Evolutionary conservation across 192 early-diverging fungal genomes (phyloP), one percentile per base, ranked within the genome.

Genomic region (Coemansia sp.): DNA sequence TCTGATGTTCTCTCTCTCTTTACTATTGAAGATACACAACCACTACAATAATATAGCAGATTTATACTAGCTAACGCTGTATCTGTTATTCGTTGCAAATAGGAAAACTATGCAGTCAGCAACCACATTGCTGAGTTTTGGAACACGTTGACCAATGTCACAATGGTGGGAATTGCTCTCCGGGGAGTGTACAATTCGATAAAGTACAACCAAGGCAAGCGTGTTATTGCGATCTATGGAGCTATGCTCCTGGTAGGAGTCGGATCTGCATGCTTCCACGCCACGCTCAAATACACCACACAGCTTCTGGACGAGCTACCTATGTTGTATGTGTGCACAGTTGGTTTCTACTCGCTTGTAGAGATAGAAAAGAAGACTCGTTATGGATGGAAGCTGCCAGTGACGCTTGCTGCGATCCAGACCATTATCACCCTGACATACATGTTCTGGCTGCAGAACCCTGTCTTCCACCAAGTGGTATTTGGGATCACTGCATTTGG

Each of bases 221-320:
- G 89, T 19, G 82, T 85, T 45, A 72, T 83, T 48, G 15, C 85
- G 15, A 84, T 78, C 64, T 84, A 89, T 65, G 19, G 79, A 5
- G 85, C 73, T 9, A 77, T 91, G 53, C 61, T 86, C 9, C 37
- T 89, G 7, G 82, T 94, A 42, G 90, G 90, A 17, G 60, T 86
- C 33, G 90, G 91, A 29, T 87, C 86, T 64, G 74, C 70, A 72
- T 69, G 82, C 29, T 91, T 91, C 80, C 92, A 92, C 64, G 88
- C 85, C 74, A 90, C 92, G 2, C 70, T 94, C 44, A 66, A 80
- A 55, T 90, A 85, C 58, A 66, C 82, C 60, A 83, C 84, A 79
- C 91, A 92, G 67, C 81, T 92, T 44, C 65, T 84, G 54, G 92
- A 93, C 72, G 92, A 93, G 74, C 70, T 93, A 27, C 92, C 92